Evolutionary conservation across 1,139 yeast genomes (phyloP).

Genomic region (Protomyces macrosporus): DNA sequence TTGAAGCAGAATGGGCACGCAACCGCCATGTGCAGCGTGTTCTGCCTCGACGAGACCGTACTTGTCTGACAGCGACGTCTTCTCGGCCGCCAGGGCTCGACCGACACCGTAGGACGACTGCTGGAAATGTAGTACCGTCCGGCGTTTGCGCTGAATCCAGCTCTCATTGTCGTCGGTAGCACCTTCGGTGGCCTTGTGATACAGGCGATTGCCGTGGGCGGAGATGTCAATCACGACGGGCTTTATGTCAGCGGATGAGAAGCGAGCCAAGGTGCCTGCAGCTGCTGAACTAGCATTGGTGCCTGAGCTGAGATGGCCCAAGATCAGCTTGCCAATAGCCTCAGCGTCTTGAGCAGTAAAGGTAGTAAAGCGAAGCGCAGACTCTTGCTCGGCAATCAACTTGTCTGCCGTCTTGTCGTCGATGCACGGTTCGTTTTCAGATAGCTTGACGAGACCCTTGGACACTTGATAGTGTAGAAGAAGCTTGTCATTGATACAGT

Average conservation of each 20-base stretch:
- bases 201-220: constrained; percentile 28
- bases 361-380: not conserved
- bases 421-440: too few species aligned
- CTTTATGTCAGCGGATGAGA: not conserved
- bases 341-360: not conserved
- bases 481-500: too few species aligned
- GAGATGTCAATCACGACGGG: constrained; percentile 30
- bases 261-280: too few species aligned
- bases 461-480: too few species aligned
- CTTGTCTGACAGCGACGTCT: constrained; percentile 7
- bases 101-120: constrained; percentile 18
- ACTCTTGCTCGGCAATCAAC: not conserved
- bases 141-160: constrained; percentile 31
- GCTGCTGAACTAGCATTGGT: too few species aligned
- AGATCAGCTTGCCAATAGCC: not conserved
- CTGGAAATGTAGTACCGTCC: constrained; percentile 30
- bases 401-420: too few species aligned
- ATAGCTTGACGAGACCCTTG: too few species aligned
- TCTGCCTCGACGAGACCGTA: constrained; percentile 6
- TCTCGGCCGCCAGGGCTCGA: not conserved
- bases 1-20: constrained; percentile 5
- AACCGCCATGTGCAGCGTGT: constrained; percentile 23
- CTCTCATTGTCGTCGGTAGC: constrained; percentile 29
- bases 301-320: too few species aligned
- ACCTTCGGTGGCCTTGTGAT: constrained; percentile 29